phyloP scores from a whole-genome alignment of 2,329 filamentous ascomycete genomes.

The Bertia moriformis region DNA sequence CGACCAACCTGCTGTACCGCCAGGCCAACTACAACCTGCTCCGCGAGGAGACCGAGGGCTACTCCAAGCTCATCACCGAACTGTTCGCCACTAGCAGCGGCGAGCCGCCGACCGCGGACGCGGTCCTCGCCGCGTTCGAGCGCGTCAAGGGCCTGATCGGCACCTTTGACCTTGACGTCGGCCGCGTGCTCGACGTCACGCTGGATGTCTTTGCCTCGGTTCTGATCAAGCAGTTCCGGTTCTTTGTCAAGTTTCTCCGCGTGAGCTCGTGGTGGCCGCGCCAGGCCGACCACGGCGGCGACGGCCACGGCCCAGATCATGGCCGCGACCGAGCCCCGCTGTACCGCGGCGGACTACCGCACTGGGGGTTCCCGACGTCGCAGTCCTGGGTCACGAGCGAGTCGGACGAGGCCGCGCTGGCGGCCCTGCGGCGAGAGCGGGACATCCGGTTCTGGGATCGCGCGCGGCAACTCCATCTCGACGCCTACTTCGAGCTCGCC shows the following conservation, averaged over 20 bases:
- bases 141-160: constrained; percentile 88
- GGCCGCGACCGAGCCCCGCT: constrained; percentile 19
- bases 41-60: constrained; percentile 90
- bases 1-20: constrained; percentile 83
- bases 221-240: constrained; percentile 80
- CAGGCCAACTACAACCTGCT: constrained; percentile 95
- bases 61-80: constrained; percentile 89
- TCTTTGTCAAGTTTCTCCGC: constrained; percentile 85
- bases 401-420: constrained; percentile 48
- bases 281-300: constrained; percentile 33
- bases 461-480: constrained; percentile 63
- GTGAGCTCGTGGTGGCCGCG: constrained; percentile 95
- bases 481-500: constrained; percentile 82
- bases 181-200: constrained; percentile 82
- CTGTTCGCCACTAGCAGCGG: constrained; percentile 77
- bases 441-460: constrained; percentile 71
- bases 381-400: constrained; percentile 47
- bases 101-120: constrained; percentile 57
- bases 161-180: constrained; percentile 92
- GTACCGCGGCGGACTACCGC: constrained; percentile 58
- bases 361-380: constrained; percentile 68
- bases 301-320: constrained; percentile 24
- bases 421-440: constrained; percentile 41
- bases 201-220: constrained; percentile 89
- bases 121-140: constrained; percentile 76